Evolutionary conservation across 345 rosid genomes (phyloP).

Genomic region (Passiflora organensis): DNA sequence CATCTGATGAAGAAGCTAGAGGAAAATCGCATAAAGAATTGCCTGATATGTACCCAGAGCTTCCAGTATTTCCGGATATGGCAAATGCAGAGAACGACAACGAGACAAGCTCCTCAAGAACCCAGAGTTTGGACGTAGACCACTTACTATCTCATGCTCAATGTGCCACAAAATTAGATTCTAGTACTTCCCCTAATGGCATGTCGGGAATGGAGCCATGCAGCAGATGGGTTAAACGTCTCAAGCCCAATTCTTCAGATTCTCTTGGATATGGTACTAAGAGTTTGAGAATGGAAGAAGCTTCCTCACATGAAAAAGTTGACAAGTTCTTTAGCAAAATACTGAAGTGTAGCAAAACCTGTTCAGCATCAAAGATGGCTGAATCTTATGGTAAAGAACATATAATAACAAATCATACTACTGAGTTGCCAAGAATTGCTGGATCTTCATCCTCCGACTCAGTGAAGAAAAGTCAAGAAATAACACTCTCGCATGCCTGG

Average conservation of each 20-base stretch:
- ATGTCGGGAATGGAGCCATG: constrained; percentile 34
- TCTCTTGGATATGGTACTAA: constrained; percentile 38
- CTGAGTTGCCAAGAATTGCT: constrained; percentile 19
- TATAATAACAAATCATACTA: constrained; percentile 11
- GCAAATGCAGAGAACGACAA: constrained; percentile 30
- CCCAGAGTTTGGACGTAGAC: constrained; percentile 66
- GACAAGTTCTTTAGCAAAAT: constrained; percentile 31
- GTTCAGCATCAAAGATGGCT: constrained; percentile 24
- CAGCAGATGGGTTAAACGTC: constrained; percentile 83
- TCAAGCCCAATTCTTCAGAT: constrained; percentile 37
- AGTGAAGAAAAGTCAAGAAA: constrained; percentile 24
- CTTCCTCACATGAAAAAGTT: constrained; percentile 35
- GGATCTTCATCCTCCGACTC: constrained; percentile 21
- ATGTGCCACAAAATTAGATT: constrained; percentile 34
- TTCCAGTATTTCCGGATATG: constrained; percentile 30
- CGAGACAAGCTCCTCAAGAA: constrained; percentile 60
- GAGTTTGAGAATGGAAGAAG: constrained; percentile 37
- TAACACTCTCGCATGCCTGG: constrained; percentile 51
- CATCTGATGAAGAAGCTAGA: constrained; percentile 22
- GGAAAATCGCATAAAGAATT: constrained; percentile 23
- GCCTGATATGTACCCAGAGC: constrained; percentile 50
- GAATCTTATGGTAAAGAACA: constrained; percentile 28
- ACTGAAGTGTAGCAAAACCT: constrained; percentile 24
- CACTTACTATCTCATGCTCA: constrained; percentile 37
- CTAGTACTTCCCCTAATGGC: constrained; percentile 22